A percentile compares a stretch with the other conserved stretches of the same genome.
Conservation (phyloP, 2,329 filamentous ascomycete genomes). For the Colletotrichum sp. region DNA sequence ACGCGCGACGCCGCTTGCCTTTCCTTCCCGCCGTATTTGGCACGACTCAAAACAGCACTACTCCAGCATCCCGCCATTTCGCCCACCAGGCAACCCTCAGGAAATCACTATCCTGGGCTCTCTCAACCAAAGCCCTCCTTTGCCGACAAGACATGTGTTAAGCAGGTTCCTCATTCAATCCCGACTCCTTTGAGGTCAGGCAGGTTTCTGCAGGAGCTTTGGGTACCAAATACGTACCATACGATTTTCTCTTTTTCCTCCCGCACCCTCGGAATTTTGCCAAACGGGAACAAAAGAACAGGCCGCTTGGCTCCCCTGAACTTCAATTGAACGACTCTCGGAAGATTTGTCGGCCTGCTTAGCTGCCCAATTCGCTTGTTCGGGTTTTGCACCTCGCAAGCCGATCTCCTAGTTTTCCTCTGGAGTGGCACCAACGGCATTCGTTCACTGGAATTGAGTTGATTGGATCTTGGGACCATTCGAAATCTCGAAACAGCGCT, state of each 20-base stretch:
- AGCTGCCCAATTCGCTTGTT: background rate
- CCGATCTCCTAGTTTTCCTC: background rate
- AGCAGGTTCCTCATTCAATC: constrained; percentile 25
- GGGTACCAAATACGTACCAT: constrained; percentile 14
- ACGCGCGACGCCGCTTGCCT: background rate
- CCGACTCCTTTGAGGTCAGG: constrained; percentile 78
- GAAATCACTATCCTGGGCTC: constrained; percentile 33
- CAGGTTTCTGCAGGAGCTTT: constrained; percentile 78
- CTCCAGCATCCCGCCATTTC: background rate
- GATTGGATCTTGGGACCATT: constrained; percentile 2
- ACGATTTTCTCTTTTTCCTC: background rate
- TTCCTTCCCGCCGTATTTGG: background rate
- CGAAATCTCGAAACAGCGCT: constrained; percentile 19
- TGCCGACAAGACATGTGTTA: constrained; percentile 18
- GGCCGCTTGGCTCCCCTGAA: background rate
- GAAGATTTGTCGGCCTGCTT: background rate
- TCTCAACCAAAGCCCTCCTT: constrained; percentile 12
- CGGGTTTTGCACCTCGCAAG: background rate
- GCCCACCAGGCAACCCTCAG: constrained; percentile 21
- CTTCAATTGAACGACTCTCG: background rate
- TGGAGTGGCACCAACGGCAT: background rate
- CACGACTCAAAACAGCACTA: background rate
- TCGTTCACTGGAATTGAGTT: background rate
- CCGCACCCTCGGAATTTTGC: background rate
- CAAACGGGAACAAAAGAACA: background rate